phyloP scores from a whole-genome alignment of 768 basidiomycete species.

The Phlebiopsis gigantea region DNA sequence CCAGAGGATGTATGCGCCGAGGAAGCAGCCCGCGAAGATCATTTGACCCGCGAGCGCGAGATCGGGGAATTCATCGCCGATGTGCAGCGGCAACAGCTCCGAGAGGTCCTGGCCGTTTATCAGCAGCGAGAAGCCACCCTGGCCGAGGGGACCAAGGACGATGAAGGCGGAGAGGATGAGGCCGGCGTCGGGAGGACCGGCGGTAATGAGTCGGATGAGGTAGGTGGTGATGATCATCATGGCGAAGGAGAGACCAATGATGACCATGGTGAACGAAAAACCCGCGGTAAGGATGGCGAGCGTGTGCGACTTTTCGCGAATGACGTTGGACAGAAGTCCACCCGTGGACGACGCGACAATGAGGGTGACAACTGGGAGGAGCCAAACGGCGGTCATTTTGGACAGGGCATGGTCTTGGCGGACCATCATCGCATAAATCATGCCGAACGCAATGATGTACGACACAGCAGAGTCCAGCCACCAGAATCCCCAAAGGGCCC shows the following conservation, averaged over 20 bases:
- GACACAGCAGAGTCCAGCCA: conserved; percentile 42
- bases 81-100: conserved; percentile 29
- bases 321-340: conserved; percentile 36
- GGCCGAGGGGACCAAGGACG: conserved; percentile 48
- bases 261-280: conserved; percentile 38
- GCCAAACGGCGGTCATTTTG: conserved; percentile 41
- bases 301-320: conserved; percentile 30
- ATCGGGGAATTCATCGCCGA: conserved; percentile 26
- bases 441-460: conserved; percentile 40
- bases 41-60: conserved; percentile 33
- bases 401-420: conserved; percentile 36
- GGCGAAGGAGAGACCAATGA: conserved; percentile 42
- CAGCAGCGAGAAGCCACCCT: conserved; percentile 42
- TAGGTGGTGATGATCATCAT: conserved; percentile 46
- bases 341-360: conserved; percentile 51
- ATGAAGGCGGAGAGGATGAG: conserved; percentile 41
- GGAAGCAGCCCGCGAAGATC: conserved; percentile 39
- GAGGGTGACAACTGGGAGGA: conserved; percentile 47
- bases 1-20: conserved; percentile 44
- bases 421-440: conserved; percentile 45
- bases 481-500: conserved; percentile 45
- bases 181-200: conserved; percentile 34
- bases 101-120: conserved; percentile 35
- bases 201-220: conserved; percentile 37
- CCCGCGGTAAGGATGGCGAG: conserved; percentile 38